Percentiles rank a stretch among this genome's conserved stretches.
phyloP scores from a whole-genome alignment of 2,329 filamentous ascomycete species.

The Aureobasidium pullulans region DNA sequence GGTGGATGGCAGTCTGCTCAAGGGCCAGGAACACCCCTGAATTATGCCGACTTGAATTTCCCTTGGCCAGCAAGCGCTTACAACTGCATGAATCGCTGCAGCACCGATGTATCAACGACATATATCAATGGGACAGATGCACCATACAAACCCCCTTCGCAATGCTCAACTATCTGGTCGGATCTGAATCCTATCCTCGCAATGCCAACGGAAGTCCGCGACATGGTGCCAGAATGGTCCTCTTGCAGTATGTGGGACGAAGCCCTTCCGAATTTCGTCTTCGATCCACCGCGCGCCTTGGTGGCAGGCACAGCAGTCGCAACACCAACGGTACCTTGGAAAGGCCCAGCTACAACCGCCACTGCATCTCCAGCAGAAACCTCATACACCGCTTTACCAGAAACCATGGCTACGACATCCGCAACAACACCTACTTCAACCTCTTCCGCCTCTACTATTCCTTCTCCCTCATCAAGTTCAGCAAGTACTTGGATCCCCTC shows the following conservation, averaged over 20 bases:
- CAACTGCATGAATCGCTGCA: conserved; percentile 17
- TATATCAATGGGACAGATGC: not conserved
- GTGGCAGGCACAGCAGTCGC: conserved; percentile 6
- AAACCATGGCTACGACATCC: not conserved
- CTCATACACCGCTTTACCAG: conserved; percentile 1
- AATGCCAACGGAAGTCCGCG: conserved; percentile 17
- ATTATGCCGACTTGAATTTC: conserved; percentile 22
- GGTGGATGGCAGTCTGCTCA: conserved; percentile 11
- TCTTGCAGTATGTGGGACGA: conserved; percentile 17
- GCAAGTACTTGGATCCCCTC: not conserved
- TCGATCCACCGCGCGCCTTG: conserved; percentile 20
- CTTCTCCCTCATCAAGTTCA: not conserved
- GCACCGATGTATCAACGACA: not conserved
- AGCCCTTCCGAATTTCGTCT: conserved; percentile 18
- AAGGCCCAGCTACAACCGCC: not conserved
- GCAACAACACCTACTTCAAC: not conserved
- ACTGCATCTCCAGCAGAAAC: conserved; percentile 9
- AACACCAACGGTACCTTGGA: not conserved
- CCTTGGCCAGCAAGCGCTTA: conserved; percentile 22
- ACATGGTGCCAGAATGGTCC: conserved; percentile 16
- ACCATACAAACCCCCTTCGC: conserved; percentile 1
- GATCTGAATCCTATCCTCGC: conserved; percentile 20
- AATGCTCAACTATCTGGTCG: conserved; percentile 19
- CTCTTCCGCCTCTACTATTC: not conserved
- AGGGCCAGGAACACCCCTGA: conserved; percentile 15